Evolutionary conservation across 305 asterid species (phyloP), one percentile per base, ranked within the genome.

Genomic region (Plantago coronopus): DNA sequence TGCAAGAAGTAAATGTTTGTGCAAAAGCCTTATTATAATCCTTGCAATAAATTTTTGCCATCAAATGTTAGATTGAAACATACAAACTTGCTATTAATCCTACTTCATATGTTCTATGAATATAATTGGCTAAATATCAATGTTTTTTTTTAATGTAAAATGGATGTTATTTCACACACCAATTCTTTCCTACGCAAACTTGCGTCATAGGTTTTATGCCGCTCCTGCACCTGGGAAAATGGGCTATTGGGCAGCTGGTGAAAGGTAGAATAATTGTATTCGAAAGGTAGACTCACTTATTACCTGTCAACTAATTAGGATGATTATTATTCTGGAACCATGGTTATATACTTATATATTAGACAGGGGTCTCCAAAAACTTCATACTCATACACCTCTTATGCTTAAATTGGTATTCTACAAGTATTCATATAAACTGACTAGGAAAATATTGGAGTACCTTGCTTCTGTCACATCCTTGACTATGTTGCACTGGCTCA

Each of bases 151-250:
- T n/a, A n/a, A 11, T 38, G 44, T 11, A 38, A 38, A 4, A 1
- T 38, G 44, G 11, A 38, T 12, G 16, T 11, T 38, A 9, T 11
- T 12, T 38, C 42, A 34, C 42, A 27, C 31, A 34, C 13, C 1
- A 34, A 34, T 0, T 34, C 2, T 9, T 38, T 11, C 44, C 44
- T 38, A 38, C 16, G 13, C 13, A 56, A 40, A 57, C 65, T 61
- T 67, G 58, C 65, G 20, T 62, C 63, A 56, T 69, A 90, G 97
- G 97, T 76, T 91, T 63, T 86, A 82, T 69, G 87, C 84, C 59
- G 71, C 88, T 68, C 96, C 96, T 21, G 76, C 87, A 42, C 98
- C 96, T 62, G 88, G 88, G 57, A 84, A 65, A 72, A 82, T 91
- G 94, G 98, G 98, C 63, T 91, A 75, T 79, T 63, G 71, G 64